Evolutionary conservation across 1,139 yeast species (phyloP).

Genomic region (Magnusiomyces starmeri): DNA sequence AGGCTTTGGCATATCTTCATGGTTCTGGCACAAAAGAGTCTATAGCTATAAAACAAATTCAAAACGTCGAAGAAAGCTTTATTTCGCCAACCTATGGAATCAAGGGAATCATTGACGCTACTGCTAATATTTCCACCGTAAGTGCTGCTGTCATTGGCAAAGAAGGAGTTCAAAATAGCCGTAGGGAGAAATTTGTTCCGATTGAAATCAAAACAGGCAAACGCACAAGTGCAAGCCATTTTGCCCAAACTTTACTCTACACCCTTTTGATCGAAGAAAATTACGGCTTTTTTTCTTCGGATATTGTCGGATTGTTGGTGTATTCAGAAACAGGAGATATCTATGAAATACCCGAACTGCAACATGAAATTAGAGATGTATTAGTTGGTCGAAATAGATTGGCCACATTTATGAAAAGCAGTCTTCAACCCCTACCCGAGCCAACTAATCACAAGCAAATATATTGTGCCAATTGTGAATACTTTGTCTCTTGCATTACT

Average conservation of each 20-base stretch:
- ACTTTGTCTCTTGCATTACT: constrained; percentile 59
- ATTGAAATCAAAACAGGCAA: constrained; percentile 86
- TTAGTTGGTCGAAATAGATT: constrained; percentile 65
- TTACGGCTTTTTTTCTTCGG: constrained; percentile 45
- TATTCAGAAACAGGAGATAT: constrained; percentile 61
- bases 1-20: constrained; percentile 24
- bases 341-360: constrained; percentile 35
- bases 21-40: constrained; percentile 20
- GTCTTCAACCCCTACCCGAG: constrained; percentile 43
- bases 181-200: constrained; percentile 46
- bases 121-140: constrained; percentile 45
- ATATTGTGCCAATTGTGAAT: constrained; percentile 62
- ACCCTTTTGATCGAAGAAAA: constrained; percentile 72
- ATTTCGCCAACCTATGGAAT: constrained; percentile 90
- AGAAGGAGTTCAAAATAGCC: constrained; percentile 34
- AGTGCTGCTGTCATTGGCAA: constrained; percentile 15
- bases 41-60: constrained; percentile 49
- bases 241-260: constrained; percentile 85
- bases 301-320: constrained; percentile 59
- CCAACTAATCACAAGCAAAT: constrained; percentile 46
- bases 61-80: constrained; percentile 84
- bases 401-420: constrained; percentile 48
- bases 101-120: constrained; percentile 87
- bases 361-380: constrained; percentile 54
- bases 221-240: constrained; percentile 51